phyloP scores from a whole-genome alignment of 352 stramenopile genomes.

The Pythium brachiatum region DNA sequence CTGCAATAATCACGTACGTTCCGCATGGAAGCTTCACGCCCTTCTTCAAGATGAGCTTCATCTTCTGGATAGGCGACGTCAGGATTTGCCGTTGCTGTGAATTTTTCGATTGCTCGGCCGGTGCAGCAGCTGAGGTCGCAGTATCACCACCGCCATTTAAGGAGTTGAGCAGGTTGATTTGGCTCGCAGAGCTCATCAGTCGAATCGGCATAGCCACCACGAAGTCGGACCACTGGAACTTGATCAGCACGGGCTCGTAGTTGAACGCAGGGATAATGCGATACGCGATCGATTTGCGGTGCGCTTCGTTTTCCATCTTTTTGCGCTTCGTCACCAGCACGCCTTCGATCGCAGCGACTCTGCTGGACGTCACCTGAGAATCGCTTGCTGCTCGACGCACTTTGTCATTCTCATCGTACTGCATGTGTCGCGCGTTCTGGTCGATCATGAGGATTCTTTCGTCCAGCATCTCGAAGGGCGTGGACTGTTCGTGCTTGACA shows the following conservation, averaged over 20 bases:
- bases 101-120: conserved; percentile 17
- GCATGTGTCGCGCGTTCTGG: conserved; percentile 41
- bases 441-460: conserved; percentile 53
- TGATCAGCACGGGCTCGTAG: conserved; percentile 56
- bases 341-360: conserved; percentile 22
- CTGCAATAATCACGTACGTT: conserved; percentile 64
- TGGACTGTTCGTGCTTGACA: conserved; percentile 42
- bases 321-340: conserved; percentile 61
- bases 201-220: conserved; percentile 56
- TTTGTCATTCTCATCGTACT: conserved; percentile 38
- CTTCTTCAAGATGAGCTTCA: conserved; percentile 58
- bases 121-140: not conserved
- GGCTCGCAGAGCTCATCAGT: conserved; percentile 19
- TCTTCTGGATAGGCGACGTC: conserved; percentile 49
- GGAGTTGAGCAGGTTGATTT: conserved; percentile 18
- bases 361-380: not conserved
- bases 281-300: conserved; percentile 55
- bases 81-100: conserved; percentile 4
- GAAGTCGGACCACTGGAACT: conserved; percentile 77
- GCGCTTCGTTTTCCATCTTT: conserved; percentile 56
- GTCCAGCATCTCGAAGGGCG: conserved; percentile 53
- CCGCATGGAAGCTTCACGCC: conserved; percentile 52
- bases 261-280: conserved; percentile 67
- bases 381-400: not conserved
- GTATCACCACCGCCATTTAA: not conserved